Evolutionary conservation across 768 basidiomycete genomes (phyloP).

Genomic region (Rickenella mellea): DNA sequence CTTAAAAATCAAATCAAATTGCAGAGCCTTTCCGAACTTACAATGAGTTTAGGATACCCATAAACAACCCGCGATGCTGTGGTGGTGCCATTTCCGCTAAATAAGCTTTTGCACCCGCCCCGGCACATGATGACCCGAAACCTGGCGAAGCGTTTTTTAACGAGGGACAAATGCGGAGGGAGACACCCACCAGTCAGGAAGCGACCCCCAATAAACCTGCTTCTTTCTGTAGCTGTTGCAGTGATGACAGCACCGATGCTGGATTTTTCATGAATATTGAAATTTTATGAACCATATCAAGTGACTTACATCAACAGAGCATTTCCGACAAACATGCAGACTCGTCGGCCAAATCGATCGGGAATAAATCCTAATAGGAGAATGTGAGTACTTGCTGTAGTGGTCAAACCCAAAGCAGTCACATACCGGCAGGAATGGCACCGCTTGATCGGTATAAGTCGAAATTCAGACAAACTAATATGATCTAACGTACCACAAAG

Average conservation of each 20-base stretch:
- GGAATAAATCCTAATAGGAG: conserved; percentile 34
- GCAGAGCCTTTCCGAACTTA: conserved; percentile 17
- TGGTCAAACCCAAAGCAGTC: background rate
- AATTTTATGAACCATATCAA: background rate
- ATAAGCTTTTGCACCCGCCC: conserved; percentile 40
- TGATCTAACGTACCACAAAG: conserved; percentile 2
- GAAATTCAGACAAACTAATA: background rate
- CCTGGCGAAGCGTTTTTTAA: conserved; percentile 15
- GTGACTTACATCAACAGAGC: conserved; percentile 30
- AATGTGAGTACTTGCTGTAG: background rate
- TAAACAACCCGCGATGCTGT: conserved; percentile 36
- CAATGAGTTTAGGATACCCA: conserved; percentile 46
- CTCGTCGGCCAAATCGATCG: conserved; percentile 39
- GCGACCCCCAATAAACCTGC: conserved; percentile 35
- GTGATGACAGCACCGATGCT: conserved; percentile 40
- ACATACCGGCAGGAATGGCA: conserved; percentile 34
- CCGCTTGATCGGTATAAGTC: conserved; percentile 20
- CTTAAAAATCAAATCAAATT: background rate
- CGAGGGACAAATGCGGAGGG: conserved; percentile 5
- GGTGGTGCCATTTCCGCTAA: conserved; percentile 42
- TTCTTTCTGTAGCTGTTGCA: conserved; percentile 33
- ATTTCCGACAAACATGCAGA: conserved; percentile 42
- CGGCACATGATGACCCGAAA: conserved; percentile 33
- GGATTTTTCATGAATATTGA: background rate
- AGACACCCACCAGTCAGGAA: conserved; percentile 44